These are phyloP conservation scores for Albophoma yamanashiensis DNA, from an alignment of 2,329 filamentous ascomycete species.

Conservation along the genomic window DNA sequence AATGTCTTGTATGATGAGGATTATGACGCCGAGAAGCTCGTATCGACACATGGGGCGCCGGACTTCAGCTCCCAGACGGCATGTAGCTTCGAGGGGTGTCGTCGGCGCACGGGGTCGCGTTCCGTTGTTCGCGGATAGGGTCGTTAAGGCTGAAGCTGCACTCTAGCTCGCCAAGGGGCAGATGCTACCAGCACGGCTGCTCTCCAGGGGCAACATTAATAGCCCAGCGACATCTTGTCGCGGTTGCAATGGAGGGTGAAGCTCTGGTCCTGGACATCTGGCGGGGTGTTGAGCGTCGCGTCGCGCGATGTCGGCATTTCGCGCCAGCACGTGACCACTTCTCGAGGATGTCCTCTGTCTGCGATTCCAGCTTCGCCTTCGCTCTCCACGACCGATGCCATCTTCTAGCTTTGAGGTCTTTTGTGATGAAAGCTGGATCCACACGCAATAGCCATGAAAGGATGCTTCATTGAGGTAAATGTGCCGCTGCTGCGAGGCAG, in stretches of 20 bases:
- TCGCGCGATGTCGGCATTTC: neutral
- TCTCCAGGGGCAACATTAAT: neutral
- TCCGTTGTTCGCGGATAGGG: neutral
- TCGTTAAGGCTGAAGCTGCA: too few relatives aligned
- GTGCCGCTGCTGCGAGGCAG: neutral
- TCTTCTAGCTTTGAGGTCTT: neutral
- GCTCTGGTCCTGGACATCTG: neutral
- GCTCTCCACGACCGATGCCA: neutral
- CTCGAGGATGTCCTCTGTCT: too few relatives aligned
- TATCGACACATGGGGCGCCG: constrained; percentile 39
- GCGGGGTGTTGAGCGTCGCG: neutral
- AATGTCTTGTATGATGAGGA: constrained; percentile 35
- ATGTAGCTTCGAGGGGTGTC: neutral
- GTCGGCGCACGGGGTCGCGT: neutral
- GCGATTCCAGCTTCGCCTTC: neutral
- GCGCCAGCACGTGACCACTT: neutral
- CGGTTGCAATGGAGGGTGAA: neutral
- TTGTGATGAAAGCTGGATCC: neutral
- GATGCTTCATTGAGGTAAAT: neutral
- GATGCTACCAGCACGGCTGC: neutral
- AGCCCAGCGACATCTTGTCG: neutral
- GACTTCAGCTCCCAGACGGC: neutral
- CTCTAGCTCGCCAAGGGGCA: neutral
- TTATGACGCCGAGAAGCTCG: constrained; percentile 38
- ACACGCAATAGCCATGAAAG: neutral